Base-by-base conservation (phyloP, 352 stramenopile species). In the Blastocystis sp. region DNA sequence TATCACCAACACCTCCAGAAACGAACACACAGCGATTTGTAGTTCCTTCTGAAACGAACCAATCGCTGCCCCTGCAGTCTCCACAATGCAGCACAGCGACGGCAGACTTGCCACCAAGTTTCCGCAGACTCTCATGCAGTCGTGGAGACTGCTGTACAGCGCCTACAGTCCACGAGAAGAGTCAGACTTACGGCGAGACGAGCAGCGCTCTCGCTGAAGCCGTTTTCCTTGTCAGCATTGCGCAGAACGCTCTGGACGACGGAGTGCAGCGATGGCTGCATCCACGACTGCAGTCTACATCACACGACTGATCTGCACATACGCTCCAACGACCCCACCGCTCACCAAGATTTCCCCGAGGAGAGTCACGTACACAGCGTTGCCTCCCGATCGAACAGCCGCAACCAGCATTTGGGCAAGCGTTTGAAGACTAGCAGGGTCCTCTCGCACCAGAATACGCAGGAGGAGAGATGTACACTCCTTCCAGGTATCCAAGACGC, bases 181-280 rank as follows among this genome's bases (percentile, higher is more conserved):
- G 53, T n/a, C 65, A 45, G 34, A 45, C 59, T 5, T 13, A 65
- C 55, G 53, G 56, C 5, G 30, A 85, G n/a, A 53, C 34, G 9
- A 41, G 53, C 26, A 9, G 73, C 73, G 1, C 16, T 30, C n/a
- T 65, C n/a, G 30, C 73, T 55, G 16, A 68, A 81, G 13, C 45
- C 70, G 55, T 81, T 81, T 47, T 81, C 70, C n/a, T 81, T 81
- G 37, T 81, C 70, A 13, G 24, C 39, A 20, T 34, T 45, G 37
- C 4, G 37, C 8, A 63, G 20, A 41, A 75, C 26, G 7, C 34
- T 39, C 66, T 78, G 30, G 11, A 59, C 20, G 20, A 13, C 20
- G 13, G 13, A n/a, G 11, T 59, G 50, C 50, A 59, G 20, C 50
- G 50, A 59, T n/a, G 11, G 11, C 2, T 59, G 50, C 50, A 59